Evolutionary conservation across 768 basidiomycete species (phyloP), one percentile per base, ranked within the genome.

Genomic region (Leucocoprinus sp.): DNA sequence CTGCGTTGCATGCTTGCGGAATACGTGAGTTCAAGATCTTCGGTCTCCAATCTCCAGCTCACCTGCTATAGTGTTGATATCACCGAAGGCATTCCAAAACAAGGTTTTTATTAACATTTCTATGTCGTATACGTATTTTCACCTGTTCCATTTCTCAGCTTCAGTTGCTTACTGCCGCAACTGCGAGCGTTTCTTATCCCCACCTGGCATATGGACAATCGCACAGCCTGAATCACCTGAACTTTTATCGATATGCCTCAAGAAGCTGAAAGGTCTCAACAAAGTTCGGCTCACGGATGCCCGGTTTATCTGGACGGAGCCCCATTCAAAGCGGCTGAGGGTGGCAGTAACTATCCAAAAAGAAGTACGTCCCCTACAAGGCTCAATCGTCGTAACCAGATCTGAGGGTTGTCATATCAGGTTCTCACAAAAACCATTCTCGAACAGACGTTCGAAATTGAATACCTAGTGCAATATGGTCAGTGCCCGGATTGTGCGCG

Each of bases 221-320:
- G 90, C 86, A 18, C 78, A 78, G 46, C 89, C 87, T 0, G 96
- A 99, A 69, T 95, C 91, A 0, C 69, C 95, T 42, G 93, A 98
- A 59, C 73, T 99, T 19, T 75, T 99, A 24, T 88, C 95, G 2
- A 82, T 98, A 47, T 98, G 96, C 63, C 67, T 99, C 48, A 90
- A 88, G 61, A 95, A 93, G 63, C 79, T 98, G 56, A 95, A 93
- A 60, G 93, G 93, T 2, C 71, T 98, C 18, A 84, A 80, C 56
- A 93, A 91, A 70, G 92, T 98, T 21, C 86, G 95, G 39, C 66
- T 99, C 34, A 93, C 96, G n/a, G 95, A 98, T 51, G 96, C 96
- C 2, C 89, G 92, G 52, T 98, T 98, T 63, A 91, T 98, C 57
- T 99, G 96, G 96, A 99, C 96, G 17, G 96, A 99, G 59, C 96